phyloP scores from a whole-genome alignment of 2,329 filamentous ascomycete species.

The Hysterium pulicare region DNA sequence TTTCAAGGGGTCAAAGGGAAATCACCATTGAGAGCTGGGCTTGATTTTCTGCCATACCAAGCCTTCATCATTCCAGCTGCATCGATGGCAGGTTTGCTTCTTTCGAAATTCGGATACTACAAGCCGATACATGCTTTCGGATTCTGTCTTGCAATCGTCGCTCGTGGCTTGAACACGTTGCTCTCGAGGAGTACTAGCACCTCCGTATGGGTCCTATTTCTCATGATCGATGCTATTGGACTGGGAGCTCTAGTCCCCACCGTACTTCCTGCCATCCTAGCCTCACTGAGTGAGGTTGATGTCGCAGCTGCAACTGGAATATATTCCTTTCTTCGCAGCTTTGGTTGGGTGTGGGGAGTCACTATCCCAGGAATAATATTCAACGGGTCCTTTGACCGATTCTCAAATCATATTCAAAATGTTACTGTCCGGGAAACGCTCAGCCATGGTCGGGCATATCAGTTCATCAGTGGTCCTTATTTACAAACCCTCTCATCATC shows the following conservation, averaged over 20 bases:
- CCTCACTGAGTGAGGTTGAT: conserved; percentile 32
- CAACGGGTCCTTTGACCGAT: too few relatives aligned
- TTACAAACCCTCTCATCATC: too few relatives aligned
- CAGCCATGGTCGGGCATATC: too few relatives aligned
- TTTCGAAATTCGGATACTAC: conserved; percentile 23
- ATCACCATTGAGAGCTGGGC: conserved; percentile 33
- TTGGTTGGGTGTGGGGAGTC: conserved; percentile 47
- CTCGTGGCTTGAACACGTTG: conserved; percentile 38
- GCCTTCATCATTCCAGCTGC: conserved; percentile 30
- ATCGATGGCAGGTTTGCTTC: conserved; percentile 21
- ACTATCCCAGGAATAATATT: conserved; percentile 35
- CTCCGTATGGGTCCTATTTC: conserved; percentile 34
- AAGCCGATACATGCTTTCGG: conserved; percentile 44
- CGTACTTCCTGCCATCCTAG: conserved; percentile 39
- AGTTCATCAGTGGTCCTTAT: too few relatives aligned
- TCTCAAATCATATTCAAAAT: too few relatives aligned
- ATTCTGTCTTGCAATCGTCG: conserved; percentile 38
- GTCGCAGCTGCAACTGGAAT: conserved; percentile 33
- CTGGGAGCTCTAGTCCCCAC: conserved; percentile 40
- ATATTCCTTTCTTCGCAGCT: conserved; percentile 38
- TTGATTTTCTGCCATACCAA: conserved; percentile 35
- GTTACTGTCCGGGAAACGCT: too few relatives aligned
- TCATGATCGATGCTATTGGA: conserved; percentile 41
- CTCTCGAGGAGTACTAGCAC: conserved; percentile 34
- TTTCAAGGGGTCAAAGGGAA: conserved; percentile 35